Evolutionary conservation across 2,329 filamentous ascomycete species (phyloP).

Genomic region (Aspergillus sojae): DNA sequence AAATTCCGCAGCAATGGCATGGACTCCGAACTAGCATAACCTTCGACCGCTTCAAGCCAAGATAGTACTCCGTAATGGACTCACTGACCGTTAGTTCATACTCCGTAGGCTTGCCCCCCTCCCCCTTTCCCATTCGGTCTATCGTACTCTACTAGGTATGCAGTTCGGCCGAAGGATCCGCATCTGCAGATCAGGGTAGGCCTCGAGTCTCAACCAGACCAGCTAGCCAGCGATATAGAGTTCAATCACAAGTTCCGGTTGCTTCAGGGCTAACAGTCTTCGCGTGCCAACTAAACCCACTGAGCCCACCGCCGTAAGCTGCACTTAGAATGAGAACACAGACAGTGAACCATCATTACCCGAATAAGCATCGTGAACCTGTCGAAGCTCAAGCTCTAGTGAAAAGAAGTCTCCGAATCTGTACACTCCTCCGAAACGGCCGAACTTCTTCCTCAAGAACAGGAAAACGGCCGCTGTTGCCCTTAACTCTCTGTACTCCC

Average conservation of each 20-base stretch:
- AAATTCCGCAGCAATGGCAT: neutral
- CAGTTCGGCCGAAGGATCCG: slow-evolving; percentile 4
- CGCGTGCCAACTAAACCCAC: slow-evolving; percentile 2
- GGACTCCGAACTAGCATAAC: neutral
- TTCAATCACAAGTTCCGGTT: neutral
- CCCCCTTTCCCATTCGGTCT: neutral
- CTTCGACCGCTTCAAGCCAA: neutral
- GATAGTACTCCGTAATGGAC: neutral
- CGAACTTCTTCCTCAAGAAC: slow-evolving; percentile 1
- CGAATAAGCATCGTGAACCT: slow-evolving; percentile 1
- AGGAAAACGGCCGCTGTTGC: neutral
- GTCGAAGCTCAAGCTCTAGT: slow-evolving; percentile 5
- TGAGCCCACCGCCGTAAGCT: neutral
- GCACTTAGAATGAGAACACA: neutral
- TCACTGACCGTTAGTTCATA: neutral
- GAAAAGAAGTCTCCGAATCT: neutral
- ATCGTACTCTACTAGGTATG: neutral
- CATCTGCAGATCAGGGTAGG: neutral
- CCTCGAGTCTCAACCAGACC: neutral
- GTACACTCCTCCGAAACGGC: slow-evolving; percentile 4
- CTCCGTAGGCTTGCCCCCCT: too few relatives aligned
- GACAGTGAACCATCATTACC: slow-evolving; percentile 5
- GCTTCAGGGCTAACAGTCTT: slow-evolving; percentile 3
- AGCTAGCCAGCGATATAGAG: neutral
- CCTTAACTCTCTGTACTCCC: neutral